phyloP scores from a whole-genome alignment of 768 basidiomycete species.

The Cystofilobasidium macerans region DNA sequence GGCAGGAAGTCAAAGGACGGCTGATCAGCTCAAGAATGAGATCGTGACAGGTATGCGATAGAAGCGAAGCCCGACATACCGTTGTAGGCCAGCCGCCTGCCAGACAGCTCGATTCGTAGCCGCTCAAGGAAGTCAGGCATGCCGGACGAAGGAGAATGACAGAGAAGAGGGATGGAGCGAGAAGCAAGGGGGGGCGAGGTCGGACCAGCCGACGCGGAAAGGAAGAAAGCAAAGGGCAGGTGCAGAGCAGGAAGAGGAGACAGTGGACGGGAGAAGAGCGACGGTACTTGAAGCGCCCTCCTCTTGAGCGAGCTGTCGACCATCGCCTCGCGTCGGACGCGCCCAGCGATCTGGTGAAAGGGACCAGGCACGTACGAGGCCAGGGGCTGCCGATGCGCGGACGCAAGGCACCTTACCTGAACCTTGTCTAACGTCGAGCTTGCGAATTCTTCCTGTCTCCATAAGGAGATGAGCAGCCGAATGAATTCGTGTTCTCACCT shows the following conservation, averaged over 20 bases:
- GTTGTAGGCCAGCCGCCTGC: slow-evolving; percentile 15
- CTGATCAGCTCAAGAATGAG: neutral
- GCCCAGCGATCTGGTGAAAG: no score
- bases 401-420: no score
- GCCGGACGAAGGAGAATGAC: neutral
- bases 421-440: no score
- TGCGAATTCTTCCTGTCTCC: no score
- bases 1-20: no score
- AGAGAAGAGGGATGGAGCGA: neutral
- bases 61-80: neutral
- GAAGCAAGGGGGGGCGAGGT: neutral
- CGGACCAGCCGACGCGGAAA: neutral
- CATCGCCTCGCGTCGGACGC: no score
- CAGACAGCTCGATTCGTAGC: slow-evolving; percentile 10
- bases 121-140: neutral
- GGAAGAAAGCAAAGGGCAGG: neutral
- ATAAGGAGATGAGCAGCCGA: no score
- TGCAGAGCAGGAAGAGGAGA: neutral
- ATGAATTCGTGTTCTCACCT: no score
- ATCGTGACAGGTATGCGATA: neutral
- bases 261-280: neutral
- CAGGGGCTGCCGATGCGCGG: no score
- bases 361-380: no score
- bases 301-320: no score
- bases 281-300: no score